Conservation (phyloP, 306 rosid genomes). For the Citrullus mucosospermus region DNA sequence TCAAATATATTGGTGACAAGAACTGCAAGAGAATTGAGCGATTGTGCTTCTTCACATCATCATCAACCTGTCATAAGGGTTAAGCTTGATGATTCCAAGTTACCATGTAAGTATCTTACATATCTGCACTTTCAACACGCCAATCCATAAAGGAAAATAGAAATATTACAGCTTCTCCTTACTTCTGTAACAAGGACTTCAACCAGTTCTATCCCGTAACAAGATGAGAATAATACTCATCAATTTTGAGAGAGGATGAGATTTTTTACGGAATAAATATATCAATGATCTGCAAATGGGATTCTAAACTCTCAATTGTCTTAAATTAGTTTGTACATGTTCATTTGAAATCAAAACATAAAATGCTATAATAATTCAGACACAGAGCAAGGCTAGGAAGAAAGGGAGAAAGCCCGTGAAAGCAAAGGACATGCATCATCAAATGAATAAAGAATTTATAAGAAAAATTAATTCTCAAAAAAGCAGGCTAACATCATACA, state of each 20-base stretch:
- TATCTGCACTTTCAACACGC: background rate
- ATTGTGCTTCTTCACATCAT: constrained; percentile 41
- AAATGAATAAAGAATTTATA: background rate
- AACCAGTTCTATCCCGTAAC: background rate
- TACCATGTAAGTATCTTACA: background rate
- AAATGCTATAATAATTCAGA: background rate
- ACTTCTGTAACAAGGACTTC: background rate
- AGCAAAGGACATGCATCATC: background rate
- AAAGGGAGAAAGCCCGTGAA: background rate
- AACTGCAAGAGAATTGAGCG: constrained; percentile 51
- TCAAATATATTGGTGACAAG: constrained; percentile 65
- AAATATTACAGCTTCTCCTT: background rate
- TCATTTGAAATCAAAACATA: background rate
- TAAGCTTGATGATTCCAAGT: background rate
- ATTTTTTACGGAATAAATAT: background rate
- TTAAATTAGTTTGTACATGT: background rate
- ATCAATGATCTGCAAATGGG: background rate
- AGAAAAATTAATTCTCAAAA: background rate
- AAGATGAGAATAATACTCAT: background rate
- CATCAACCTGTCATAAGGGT: constrained; percentile 38
- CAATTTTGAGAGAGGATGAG: background rate
- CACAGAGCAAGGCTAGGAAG: background rate
- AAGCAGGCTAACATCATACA: background rate
- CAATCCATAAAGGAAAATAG: background rate
- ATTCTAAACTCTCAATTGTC: background rate